phyloP scores from a whole-genome alignment of 768 basidiomycete genomes.

The Gymnopilus junonius region DNA sequence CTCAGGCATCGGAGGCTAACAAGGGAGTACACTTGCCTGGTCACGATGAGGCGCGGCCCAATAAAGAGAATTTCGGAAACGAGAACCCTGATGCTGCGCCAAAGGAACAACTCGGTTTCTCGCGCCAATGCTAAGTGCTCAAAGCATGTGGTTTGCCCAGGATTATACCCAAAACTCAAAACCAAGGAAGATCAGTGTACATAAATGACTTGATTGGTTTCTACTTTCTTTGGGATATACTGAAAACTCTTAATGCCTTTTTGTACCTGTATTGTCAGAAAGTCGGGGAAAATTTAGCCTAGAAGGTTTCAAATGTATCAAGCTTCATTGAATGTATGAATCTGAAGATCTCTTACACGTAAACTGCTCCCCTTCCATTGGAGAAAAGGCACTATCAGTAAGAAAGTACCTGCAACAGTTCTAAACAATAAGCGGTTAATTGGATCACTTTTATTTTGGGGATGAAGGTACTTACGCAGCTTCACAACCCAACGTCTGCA shows the following conservation, averaged over 20 bases:
- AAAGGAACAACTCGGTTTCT: conserved; percentile 37
- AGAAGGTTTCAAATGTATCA: neutral
- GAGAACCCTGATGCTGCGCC: conserved; percentile 22
- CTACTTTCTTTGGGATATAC: neutral
- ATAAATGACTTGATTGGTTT: too few relatives aligned
- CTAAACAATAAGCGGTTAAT: conserved; percentile 23
- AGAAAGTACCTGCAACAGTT: conserved; percentile 53
- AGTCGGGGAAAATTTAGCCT: conserved; percentile 9
- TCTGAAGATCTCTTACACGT: conserved; percentile 39
- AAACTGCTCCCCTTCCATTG: conserved; percentile 52
- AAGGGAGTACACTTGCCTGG: conserved; percentile 39
- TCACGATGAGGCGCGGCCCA: conserved; percentile 44
- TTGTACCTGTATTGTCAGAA: neutral
- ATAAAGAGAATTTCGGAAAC: conserved; percentile 43
- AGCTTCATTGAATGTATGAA: neutral
- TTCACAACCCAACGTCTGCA: conserved; percentile 66
- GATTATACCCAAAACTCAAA: neutral
- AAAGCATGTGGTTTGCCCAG: neutral
- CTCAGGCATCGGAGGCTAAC: conserved; percentile 17
- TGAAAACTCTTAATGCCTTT: neutral
- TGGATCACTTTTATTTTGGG: neutral
- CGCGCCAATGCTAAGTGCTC: conserved; percentile 41
- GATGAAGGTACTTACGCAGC: conserved; percentile 50
- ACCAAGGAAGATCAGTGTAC: neutral
- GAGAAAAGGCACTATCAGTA: conserved; percentile 53